Conservation (phyloP, 108 stramenopile species). For the Cyclotella sp. region DNA sequence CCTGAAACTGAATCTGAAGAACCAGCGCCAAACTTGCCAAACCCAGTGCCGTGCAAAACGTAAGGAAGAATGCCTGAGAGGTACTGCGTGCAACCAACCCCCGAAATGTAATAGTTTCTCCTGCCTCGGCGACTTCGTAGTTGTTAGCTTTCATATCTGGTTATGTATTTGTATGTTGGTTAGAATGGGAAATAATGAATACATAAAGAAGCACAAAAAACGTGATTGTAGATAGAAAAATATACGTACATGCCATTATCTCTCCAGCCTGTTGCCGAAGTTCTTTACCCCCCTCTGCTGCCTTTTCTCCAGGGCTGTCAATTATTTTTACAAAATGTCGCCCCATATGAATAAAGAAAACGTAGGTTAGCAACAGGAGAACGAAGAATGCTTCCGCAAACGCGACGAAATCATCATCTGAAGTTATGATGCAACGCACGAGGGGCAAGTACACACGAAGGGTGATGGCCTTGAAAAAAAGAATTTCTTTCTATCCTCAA, state of each 20-base stretch:
- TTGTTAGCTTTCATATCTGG: conserved; percentile 95
- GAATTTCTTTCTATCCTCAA: no score
- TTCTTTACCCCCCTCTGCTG: conserved; percentile 56
- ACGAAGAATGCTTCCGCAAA: neutral
- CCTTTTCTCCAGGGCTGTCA: conserved; percentile 54
- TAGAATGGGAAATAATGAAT: neutral
- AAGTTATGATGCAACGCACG: no score
- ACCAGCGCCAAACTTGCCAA: conserved; percentile 90
- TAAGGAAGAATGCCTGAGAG: conserved; percentile 92
- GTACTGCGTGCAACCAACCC: conserved; percentile 83
- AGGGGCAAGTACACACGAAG: no score
- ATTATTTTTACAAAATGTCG: neutral
- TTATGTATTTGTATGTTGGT: neutral
- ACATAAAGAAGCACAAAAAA: neutral
- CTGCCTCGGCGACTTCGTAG: conserved; percentile 91
- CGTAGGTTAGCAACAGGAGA: neutral
- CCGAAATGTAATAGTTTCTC: conserved; percentile 92
- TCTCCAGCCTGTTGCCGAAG: conserved; percentile 90
- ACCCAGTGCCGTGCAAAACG: conserved; percentile 90
- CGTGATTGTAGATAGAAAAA: neutral
- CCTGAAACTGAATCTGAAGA: conserved; percentile 87
- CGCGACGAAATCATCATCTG: neutral
- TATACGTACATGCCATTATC: conserved; percentile 87
- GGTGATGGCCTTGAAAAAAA: no score
- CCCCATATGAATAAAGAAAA: neutral